phyloP scores from a whole-genome alignment of 495 filamentous ascomycete species.

The Pseudevernia furfuracea region DNA sequence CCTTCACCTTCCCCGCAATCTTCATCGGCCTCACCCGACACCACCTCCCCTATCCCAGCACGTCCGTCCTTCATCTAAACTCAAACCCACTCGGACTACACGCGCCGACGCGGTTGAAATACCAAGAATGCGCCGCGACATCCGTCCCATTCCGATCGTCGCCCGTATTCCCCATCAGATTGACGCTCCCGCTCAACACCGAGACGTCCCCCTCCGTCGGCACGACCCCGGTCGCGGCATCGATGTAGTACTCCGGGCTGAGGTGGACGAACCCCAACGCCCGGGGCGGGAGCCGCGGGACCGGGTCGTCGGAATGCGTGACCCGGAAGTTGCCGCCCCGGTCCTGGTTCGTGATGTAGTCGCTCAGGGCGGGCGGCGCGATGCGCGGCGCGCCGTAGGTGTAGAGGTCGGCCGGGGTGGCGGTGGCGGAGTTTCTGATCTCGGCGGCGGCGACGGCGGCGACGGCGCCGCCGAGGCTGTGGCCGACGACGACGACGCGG shows the following conservation, averaged over 20 bases:
- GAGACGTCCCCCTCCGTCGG: constrained; percentile 39
- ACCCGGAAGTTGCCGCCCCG: constrained; percentile 50
- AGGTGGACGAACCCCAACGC: constrained; percentile 51
- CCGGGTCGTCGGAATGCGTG: constrained; percentile 60
- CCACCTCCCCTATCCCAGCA: background rate
- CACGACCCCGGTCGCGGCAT: constrained; percentile 32
- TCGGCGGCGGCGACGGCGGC: constrained; percentile 53
- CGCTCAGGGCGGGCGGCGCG: constrained; percentile 49
- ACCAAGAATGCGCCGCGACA: constrained; percentile 39
- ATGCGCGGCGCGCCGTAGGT: constrained; percentile 63
- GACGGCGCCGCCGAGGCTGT: constrained; percentile 62
- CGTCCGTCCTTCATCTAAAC: constrained; percentile 4
- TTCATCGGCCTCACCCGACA: no score
- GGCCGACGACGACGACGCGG: constrained; percentile 53
- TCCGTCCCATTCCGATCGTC: constrained; percentile 26
- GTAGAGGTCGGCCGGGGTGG: constrained; percentile 47
- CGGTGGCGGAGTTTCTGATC: constrained; percentile 44
- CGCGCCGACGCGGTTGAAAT: constrained; percentile 33
- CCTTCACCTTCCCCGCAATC: no score
- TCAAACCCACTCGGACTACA: constrained; percentile 20
- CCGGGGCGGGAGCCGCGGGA: constrained; percentile 55
- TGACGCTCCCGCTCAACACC: constrained; percentile 33
- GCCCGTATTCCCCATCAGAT: constrained; percentile 38
- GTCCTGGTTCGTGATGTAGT: constrained; percentile 46
- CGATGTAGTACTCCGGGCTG: constrained; percentile 62